Conservation (phyloP, 2,329 filamentous ascomycete species). For the Sarocladium kiliense region DNA sequence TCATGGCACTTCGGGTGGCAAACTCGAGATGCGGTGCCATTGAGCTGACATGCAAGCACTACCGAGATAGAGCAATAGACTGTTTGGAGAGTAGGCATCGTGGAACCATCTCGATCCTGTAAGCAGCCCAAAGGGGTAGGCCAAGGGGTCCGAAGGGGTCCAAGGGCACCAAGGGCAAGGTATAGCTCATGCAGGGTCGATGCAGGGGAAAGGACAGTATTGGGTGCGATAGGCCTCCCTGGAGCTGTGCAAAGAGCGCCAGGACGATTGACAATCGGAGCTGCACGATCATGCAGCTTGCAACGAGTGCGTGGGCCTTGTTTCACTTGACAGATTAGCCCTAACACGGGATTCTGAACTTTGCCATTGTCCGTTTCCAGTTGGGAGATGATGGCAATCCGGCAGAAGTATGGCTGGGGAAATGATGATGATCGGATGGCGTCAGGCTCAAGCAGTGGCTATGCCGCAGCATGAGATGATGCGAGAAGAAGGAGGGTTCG, state of each 20-base stretch:
- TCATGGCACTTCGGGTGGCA: background rate
- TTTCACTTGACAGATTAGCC: background rate
- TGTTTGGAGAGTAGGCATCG: too few species aligned
- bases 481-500: too few species aligned
- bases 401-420: background rate
- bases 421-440: background rate
- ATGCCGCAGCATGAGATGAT: too few species aligned
- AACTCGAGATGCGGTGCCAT: background rate
- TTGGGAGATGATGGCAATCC: background rate
- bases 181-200: conserved; percentile 1
- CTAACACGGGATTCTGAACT: background rate
- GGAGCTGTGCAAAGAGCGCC: background rate
- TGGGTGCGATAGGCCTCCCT: conserved; percentile 3
- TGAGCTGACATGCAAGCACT: too few species aligned
- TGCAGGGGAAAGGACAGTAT: conserved; percentile 1
- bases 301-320: conserved; percentile 1
- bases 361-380: background rate
- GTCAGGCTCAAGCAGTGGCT: too few species aligned
- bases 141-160: conserved; percentile 3
- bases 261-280: background rate
- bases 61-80: too few species aligned
- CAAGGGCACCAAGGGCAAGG: background rate
- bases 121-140: background rate
- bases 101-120: too few species aligned
- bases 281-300: conserved; percentile 8